Base-by-base conservation (phyloP, 2,329 filamentous ascomycete genomes). In the Calonectria multiphialidica region DNA sequence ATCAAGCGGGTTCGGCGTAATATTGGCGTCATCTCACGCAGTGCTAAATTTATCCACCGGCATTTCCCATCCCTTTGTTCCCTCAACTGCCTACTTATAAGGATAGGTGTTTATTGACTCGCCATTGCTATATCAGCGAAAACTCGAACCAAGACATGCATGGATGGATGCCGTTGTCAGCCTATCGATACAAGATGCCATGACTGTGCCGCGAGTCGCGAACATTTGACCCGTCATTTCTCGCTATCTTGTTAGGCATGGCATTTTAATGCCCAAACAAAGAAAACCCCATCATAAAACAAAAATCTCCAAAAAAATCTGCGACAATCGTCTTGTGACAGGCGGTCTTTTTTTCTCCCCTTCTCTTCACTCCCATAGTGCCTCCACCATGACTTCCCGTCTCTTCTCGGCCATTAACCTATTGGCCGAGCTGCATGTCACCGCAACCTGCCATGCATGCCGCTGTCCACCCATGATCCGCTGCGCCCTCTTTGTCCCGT, bases 401-500 rank as follows among this genome's bases (percentile, higher is more conserved):
- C n/a, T 55, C 21, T 59, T 40, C 49, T 30, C 35, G 45, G 33
- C 18, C 25, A 15, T 44, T 35, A 53, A 57, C 23, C 25, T n/a
- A 68, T 63, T 63, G 37, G 59, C 59, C 30, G 44, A 47, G 28
- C 67, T 65, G 67, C 61, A 61, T 59, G 61, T 23, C 61, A 65
- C 49, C 2, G 40, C 61, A 30, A 25, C 33, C 10, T 35, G 45
- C 25, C 49, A 50, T 65, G 67, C 67, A 70, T 49, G 68, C 30
- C 30, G 33, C 57, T 55, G 35, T n/a, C 66, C 68, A 59, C 37
- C 57, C 47, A 65, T 49, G 5, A 42, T 40, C 50, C 21, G 35
- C 55, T 45, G 49, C 47, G 21, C 66, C 66, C 12, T 33, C 25
- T n/a, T 37, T 40, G 45, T 37, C n/a, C 68, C 33, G 45, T 57